Conservation (phyloP, 441 rosid species). For the Jatropha podagrica region DNA sequence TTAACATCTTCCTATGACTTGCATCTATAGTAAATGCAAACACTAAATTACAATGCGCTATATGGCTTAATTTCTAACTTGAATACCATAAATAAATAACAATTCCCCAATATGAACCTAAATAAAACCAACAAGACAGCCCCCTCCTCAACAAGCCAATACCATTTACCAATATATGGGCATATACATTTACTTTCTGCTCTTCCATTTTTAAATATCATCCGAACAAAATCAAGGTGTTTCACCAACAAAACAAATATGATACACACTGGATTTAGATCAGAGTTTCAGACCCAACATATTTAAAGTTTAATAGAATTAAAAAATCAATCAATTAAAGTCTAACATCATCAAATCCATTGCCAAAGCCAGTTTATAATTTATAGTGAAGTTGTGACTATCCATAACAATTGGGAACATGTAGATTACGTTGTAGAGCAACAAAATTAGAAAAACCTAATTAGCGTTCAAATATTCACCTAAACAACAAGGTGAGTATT, state of each 20-base stretch:
- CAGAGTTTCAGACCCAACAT: too few species aligned
- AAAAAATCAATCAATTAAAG: not conserved
- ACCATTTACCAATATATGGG: not conserved
- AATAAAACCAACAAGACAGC: not conserved
- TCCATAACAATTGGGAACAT: not conserved
- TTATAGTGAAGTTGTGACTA: not conserved
- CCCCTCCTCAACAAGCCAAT: not conserved
- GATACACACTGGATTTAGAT: not conserved
- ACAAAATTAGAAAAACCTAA: not conserved
- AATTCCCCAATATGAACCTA: not conserved
- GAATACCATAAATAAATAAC: not conserved
- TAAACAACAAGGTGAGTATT: not conserved
- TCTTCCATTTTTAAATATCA: not conserved
- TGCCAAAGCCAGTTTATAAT: not conserved
- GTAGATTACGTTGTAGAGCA: not conserved
- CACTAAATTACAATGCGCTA: too few species aligned
- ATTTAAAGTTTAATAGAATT: not conserved
- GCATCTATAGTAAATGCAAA: not conserved
- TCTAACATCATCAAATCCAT: not conserved
- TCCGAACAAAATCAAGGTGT: not conserved
- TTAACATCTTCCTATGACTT: not conserved
- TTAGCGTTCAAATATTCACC: slow-evolving; percentile 3
- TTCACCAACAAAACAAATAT: not conserved
- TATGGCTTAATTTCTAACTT: not conserved
- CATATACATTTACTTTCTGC: not conserved